Base-by-base conservation (phyloP, 345 rosid genomes). In the Geranium rotundifolium region DNA sequence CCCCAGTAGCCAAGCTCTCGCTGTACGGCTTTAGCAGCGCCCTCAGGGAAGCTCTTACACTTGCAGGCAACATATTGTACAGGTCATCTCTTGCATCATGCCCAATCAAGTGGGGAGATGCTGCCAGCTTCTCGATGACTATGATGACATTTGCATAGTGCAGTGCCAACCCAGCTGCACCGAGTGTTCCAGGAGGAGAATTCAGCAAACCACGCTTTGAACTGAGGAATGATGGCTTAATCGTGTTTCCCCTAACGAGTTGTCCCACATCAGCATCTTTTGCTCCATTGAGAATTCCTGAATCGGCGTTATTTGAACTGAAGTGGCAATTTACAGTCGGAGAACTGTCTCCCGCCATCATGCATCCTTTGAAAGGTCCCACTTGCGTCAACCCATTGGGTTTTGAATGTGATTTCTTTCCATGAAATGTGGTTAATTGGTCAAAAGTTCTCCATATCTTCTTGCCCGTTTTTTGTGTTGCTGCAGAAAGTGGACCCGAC, bases 1-100 rank as follows among this genome's bases (percentile, higher is more conserved):
- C 76, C 4, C 84, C 76, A 12, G 92, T 80, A 34, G 76, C 71
- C 77, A 88, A 70, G 79, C 71, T 78, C 71, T 88, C 90, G 31
- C 87, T 59, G 74, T 81, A 86, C 0, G 91, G 99, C 74, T 81
- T 95, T 68, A 95, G 80, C 66, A 69, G 81, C 58, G 75, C 90
- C 77, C 92, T 81, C 54, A 95, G 63, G 1, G 86, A 78, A 54
- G 76, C 62, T 75, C 96, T 84, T 67, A 95, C 84, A 61, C 79
- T 88, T 17, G 88, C 80, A 0, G 99, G 96, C 68, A 95, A 72
- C 99, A 95, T 88, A 65, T 84, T 88, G 84, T 95, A 95, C 50
- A 95, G 77, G 70, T 95, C 99, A 71, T 90, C 96, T 67, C 97
- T 82, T 17, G 97, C 99, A 71, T 95, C 97, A 14, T 85, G 86